phyloP scores from a whole-genome alignment of 306 rosid genomes.

The Sindora glabra region DNA sequence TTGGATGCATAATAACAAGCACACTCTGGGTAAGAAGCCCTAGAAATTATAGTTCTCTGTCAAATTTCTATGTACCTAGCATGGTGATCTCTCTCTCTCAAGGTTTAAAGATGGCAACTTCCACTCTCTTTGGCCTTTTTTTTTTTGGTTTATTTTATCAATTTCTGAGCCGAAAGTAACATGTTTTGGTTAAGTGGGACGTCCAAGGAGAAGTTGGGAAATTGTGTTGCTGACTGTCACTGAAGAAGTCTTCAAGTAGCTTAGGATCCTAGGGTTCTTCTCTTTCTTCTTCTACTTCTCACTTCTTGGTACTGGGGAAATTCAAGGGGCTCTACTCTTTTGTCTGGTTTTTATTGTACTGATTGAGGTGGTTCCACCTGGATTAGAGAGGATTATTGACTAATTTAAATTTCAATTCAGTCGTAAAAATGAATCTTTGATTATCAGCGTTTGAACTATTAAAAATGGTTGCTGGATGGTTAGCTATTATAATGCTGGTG shows the following conservation, averaged over 20 bases:
- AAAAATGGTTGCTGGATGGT: neutral
- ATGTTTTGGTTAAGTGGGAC: neutral
- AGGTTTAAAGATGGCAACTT: neutral
- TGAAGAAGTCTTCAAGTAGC: neutral
- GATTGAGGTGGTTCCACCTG: constrained; percentile 4
- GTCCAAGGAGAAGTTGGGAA: constrained; percentile 7
- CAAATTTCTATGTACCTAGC: neutral
- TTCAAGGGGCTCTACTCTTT: neutral
- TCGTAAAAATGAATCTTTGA: neutral
- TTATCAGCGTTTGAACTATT: neutral
- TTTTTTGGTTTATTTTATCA: neutral
- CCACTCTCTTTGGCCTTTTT: neutral
- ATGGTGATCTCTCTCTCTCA: neutral
- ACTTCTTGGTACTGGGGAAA: neutral
- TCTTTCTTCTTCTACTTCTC: neutral
- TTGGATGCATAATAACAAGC: constrained; percentile 99
- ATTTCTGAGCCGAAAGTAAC: constrained; percentile 13
- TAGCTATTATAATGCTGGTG: neutral
- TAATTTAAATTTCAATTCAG: constrained; percentile 18
- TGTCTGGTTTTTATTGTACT: no score
- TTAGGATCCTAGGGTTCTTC: constrained; percentile 45
- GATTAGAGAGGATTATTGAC: constrained; percentile 20
- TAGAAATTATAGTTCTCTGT: constrained; percentile 8
- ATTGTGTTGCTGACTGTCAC: constrained; percentile 14
- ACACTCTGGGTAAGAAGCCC: constrained; percentile 99